These are phyloP conservation scores for Coemansia sp. DNA, from an alignment of 192 early-diverging fungal genomes.

Conservation along the genomic window DNA sequence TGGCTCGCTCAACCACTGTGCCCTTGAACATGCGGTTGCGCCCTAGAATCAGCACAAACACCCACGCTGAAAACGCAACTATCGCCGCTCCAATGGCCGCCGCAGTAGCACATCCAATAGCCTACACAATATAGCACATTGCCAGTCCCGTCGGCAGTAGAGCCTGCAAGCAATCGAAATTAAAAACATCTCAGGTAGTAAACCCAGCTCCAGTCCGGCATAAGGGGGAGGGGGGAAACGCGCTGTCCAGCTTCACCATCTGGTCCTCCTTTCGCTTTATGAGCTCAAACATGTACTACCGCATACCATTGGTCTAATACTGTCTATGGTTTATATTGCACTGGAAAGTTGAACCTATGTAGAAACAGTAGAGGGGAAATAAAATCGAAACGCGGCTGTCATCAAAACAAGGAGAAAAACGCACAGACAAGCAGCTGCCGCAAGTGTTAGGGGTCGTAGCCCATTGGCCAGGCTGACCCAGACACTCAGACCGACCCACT, in stretches of 20 bases:
- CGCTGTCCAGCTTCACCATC: neutral
- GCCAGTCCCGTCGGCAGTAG: neutral
- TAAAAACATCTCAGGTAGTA: neutral
- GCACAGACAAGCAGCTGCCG: too few species aligned
- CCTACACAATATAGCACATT: neutral
- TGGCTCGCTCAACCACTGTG: constrained; percentile 36
- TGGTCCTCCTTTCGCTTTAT: neutral
- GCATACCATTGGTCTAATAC: neutral
- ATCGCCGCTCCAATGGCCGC: constrained; percentile 16
- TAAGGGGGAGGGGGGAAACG: too few species aligned
- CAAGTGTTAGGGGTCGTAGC: too few species aligned
- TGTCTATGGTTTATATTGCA: neutral
- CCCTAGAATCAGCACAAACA: constrained; percentile 47
- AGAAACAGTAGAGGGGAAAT: neutral
- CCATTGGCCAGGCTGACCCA: too few species aligned
- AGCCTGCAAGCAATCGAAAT: neutral
- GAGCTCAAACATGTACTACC: too few species aligned
- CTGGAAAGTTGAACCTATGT: too few species aligned
- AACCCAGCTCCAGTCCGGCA: neutral
- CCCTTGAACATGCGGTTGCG: constrained; percentile 51
- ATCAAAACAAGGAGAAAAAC: neutral
- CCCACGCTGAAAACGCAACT: constrained; percentile 26
- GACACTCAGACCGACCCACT: too few species aligned
- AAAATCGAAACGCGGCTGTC: neutral
- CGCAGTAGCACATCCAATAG: constrained; percentile 21